Base-by-base conservation (phyloP, 257 asterid species). In the Jacaranda mimosifolia region DNA sequence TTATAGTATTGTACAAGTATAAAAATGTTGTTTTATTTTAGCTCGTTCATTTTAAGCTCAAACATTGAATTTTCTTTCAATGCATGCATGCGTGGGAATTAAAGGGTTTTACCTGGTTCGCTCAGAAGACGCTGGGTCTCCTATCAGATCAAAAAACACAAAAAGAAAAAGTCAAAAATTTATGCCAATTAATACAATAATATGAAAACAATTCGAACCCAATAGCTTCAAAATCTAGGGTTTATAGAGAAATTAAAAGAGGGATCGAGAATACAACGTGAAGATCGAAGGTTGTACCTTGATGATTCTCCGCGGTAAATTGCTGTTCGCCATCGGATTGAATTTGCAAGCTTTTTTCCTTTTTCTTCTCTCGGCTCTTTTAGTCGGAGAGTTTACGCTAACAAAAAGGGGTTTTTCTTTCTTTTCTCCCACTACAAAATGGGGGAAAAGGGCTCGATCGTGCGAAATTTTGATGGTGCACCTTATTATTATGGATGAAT, bases 81-180 rank as follows among this genome's bases (percentile, higher is more conserved):
- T 40, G 75, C 57, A 53, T 76, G 75, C 75, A 56, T 43, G 74
- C 7, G 62, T 15, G 17, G n/a, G 11, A n/a, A 71, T 40, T n/a
- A 10, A 71, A 48, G 21, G 63, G 46, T 40, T 64, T 69, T 81
- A 92, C 97, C 97, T 68, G 97, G 97, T 72, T 92, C 97, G 81
- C 97, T 92, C 59, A 92, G 91, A 64, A 92, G 97, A 56, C 97
- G 96, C 83, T 92, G 97, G 67, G 97, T 90, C 85, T 92, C 97
- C 97, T 92, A 76, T 26, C 7, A 82, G 75, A 81, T 26, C 48
- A 78, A 7, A 80, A 48, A 48, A 36, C 5, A 58, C 60, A 68
- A 19, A 63, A 64, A 39, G 58, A 45, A 21, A 48, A 43, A 62
- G n/a, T 69, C 42, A 58, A 52, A 49, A 80, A 4, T 67, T 12